Evolutionary conservation across 768 basidiomycete species (phyloP).

Genomic region (Hortiboletus campestris): DNA sequence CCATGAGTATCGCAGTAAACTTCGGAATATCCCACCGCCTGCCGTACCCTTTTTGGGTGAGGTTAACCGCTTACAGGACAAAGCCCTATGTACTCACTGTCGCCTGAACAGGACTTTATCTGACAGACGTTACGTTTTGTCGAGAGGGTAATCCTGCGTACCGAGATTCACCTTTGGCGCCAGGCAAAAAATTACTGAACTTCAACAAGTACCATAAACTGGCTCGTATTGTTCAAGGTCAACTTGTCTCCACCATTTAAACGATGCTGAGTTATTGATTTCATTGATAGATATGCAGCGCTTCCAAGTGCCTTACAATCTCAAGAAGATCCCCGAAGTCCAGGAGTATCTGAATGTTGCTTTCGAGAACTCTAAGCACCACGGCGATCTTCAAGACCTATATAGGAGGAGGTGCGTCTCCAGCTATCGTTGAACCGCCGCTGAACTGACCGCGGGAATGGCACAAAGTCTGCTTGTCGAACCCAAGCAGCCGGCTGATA

Average conservation of each 20-base stretch:
- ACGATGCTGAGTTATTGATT: conserved; percentile 1
- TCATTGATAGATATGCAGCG: conserved; percentile 75
- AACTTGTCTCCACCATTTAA: background rate
- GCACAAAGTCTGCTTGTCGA: conserved; percentile 70
- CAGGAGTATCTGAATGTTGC: conserved; percentile 74
- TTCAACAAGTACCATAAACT: conserved; percentile 96
- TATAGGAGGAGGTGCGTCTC: conserved; percentile 74
- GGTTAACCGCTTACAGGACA: conserved; percentile 11
- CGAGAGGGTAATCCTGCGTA: conserved; percentile 90
- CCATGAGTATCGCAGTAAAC: conserved; percentile 82
- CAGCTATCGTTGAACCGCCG: background rate
- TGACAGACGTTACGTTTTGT: conserved; percentile 94
- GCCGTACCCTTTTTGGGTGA: conserved; percentile 93
- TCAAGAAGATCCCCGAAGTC: conserved; percentile 87
- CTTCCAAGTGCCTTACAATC: conserved; percentile 82
- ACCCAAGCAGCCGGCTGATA: conserved; percentile 76
- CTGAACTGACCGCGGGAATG: background rate
- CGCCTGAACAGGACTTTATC: conserved; percentile 60
- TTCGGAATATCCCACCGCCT: conserved; percentile 87
- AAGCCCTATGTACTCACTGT: conserved; percentile 7
- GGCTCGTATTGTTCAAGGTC: conserved; percentile 80
- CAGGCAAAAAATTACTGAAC: conserved; percentile 82
- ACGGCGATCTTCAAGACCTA: conserved; percentile 81
- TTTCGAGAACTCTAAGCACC: conserved; percentile 72
- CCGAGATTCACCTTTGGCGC: conserved; percentile 72